Evolutionary conservation across 1,284 basidiomycete species (phyloP), one percentile per base, ranked within the genome.

Genomic region (Anthracocystis setariae): DNA sequence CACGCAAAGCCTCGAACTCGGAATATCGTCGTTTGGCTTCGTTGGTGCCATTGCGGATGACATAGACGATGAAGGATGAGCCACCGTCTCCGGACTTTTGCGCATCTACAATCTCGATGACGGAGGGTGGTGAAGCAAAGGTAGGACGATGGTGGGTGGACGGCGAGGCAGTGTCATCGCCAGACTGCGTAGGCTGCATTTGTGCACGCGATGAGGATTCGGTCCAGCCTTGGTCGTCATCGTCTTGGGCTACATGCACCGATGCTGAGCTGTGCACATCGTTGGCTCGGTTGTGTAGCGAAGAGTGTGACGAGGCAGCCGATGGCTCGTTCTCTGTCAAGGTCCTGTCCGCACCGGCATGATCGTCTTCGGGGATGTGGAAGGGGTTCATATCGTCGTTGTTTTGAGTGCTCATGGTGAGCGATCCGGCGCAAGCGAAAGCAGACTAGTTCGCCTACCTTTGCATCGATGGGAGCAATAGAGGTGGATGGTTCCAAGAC

Each of bases 1-100:
- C 87, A 53, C 96, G 89, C 44, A 99, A 86, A 21, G 93, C 93
- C 84, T 98, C 93, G 83, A 99, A 99, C 81, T 98, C 93, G 5
- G 95, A 98, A 84, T 98, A 99, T 37, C 96, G 88, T 75, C 97
- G 91, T 45, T 90, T 88, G 5, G 92, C 89, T 78, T 92, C 90
- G n/a, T 89, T 87, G 70, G 87, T 88, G 70, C 93, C 94, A 46
- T 93, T 90, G 56, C 87, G 88, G 78, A 98, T 94, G 63, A 95
- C 89, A 86, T 98, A 98, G 72, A 91, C 90, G 82, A 98, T 98
- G 82, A 96, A 98, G 9, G 91, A 90, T 12, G 92, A 90, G 56
- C 87, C 76, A 17, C 78, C 92, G 59, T 93, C 88, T 12, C 90
- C 89, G 15, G 94, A 97, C 88, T 98, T 98, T 85, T 92, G 89